These are phyloP conservation scores for Neocucurbitaria cava DNA, from an alignment of 2,329 filamentous ascomycete genomes.

Conservation along the genomic window DNA sequence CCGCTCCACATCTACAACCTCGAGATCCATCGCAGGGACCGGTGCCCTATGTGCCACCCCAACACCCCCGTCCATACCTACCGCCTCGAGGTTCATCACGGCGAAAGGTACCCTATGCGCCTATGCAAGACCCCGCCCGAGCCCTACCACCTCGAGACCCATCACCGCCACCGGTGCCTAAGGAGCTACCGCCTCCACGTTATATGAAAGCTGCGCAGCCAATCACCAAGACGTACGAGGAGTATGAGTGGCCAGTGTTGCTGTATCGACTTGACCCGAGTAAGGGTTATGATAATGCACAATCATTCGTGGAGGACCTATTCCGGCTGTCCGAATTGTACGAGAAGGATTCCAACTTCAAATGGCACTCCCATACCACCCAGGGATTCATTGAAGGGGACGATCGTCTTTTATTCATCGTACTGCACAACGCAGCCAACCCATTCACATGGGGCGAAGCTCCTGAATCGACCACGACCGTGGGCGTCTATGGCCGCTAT, in stretches of 20 bases:
- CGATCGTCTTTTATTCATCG: constrained; percentile 24
- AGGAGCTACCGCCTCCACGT: too few relatives aligned
- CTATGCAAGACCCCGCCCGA: too few relatives aligned
- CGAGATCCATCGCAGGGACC: too few relatives aligned
- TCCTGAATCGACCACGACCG: constrained; percentile 18
- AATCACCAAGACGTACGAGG: constrained; percentile 25
- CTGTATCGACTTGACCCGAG: constrained; percentile 25
- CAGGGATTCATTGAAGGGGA: constrained; percentile 35
- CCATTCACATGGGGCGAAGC: constrained; percentile 16
- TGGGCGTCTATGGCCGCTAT: constrained; percentile 33
- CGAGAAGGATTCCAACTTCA: constrained; percentile 5
- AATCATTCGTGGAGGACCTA: constrained; percentile 15
- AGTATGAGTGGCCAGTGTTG: constrained; percentile 33
- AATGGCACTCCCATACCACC: constrained; percentile 21
- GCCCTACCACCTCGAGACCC: too few relatives aligned
- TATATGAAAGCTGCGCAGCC: constrained; percentile 13
- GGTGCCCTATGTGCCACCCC: too few relatives aligned
- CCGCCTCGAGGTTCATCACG: too few relatives aligned
- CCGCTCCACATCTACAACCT: not conserved
- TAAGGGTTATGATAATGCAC: constrained; percentile 13
- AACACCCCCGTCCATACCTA: too few relatives aligned
- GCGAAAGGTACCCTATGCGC: too few relatives aligned
- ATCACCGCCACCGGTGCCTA: too few relatives aligned
- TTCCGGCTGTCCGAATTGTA: constrained; percentile 8
- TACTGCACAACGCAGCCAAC: constrained; percentile 35